phyloP scores from a whole-genome alignment of 2,329 filamentous ascomycete species.

The Drechslerella coelobrocha region DNA sequence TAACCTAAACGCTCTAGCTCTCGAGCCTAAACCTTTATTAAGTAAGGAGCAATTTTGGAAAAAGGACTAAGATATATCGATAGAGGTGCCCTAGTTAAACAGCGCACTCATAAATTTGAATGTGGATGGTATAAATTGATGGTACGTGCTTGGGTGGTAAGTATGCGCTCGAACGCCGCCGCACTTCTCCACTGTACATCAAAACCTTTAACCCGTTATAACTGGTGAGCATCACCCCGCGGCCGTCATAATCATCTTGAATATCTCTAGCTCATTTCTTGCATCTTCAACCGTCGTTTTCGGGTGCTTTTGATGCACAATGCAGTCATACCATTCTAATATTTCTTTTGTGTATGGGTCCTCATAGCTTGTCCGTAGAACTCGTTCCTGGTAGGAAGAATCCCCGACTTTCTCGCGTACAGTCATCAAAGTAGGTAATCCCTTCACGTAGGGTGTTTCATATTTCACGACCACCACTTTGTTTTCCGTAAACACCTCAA shows the following conservation, averaged over 20 bases:
- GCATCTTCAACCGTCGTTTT: conserved; percentile 57
- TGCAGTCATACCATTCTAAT: conserved; percentile 56
- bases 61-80: too few relatives aligned
- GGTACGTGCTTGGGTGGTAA: too few relatives aligned
- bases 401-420: conserved; percentile 61
- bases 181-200: too few relatives aligned
- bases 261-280: conserved; percentile 53
- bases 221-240: too few relatives aligned
- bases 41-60: too few relatives aligned
- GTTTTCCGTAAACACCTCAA: conserved; percentile 64
- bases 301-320: conserved; percentile 54
- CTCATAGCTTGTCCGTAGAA: conserved; percentile 61
- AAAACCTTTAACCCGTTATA: too few relatives aligned
- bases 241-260: conserved; percentile 52
- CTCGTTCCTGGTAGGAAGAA: conserved; percentile 59
- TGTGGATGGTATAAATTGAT: too few relatives aligned
- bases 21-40: too few relatives aligned
- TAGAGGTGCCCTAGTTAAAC: too few relatives aligned
- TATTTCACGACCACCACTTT: conserved; percentile 66
- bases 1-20: too few relatives aligned
- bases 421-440: conserved; percentile 62
- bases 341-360: conserved; percentile 60
- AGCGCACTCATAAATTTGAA: too few relatives aligned
- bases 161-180: too few relatives aligned
- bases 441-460: conserved; percentile 68